Evolutionary conservation across 495 filamentous ascomycete species (phyloP).

Genomic region (Hypoxylon rickii): DNA sequence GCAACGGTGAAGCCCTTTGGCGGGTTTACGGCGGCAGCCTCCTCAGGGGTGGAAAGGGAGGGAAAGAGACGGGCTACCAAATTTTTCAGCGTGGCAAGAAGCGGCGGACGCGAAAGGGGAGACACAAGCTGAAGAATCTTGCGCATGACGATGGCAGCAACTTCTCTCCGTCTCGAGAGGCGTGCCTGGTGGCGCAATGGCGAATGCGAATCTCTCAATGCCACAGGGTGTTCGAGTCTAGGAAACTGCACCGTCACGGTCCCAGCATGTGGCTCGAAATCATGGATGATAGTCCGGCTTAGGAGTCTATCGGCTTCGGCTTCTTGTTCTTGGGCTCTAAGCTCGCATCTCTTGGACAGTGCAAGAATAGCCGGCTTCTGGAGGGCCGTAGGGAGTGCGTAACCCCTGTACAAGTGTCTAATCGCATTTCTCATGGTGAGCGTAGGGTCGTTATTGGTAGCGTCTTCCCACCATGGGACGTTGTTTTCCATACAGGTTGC

Average conservation of each 20-base stretch:
- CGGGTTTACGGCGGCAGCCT: neutral
- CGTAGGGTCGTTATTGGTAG: constrained; percentile 80
- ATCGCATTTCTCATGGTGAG: constrained; percentile 81
- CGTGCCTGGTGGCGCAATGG: constrained; percentile 33
- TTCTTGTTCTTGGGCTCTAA: constrained; percentile 37
- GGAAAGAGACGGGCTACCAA: constrained; percentile 46
- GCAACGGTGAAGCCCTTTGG: constrained; percentile 58
- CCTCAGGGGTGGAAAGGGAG: constrained; percentile 21
- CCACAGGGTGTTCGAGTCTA: constrained; percentile 17
- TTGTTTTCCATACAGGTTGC: constrained; percentile 69
- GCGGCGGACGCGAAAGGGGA: constrained; percentile 41
- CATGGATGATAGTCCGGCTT: constrained; percentile 38
- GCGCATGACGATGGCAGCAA: constrained; percentile 47
- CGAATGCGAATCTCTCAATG: constrained; percentile 17
- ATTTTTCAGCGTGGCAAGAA: constrained; percentile 39
- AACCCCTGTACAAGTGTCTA: constrained; percentile 62
- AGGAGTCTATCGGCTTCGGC: constrained; percentile 42
- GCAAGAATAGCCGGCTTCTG: constrained; percentile 65
- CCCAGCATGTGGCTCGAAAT: constrained; percentile 48
- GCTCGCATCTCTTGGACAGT: constrained; percentile 48
- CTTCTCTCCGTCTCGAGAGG: constrained; percentile 37
- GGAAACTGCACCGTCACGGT: constrained; percentile 49
- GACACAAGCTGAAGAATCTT: constrained; percentile 45
- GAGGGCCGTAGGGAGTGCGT: constrained; percentile 71
- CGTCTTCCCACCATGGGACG: constrained; percentile 79